Percentiles rank a stretch among this genome's conserved stretches.
These are phyloP conservation scores for Leishmania arabica DNA, from an alignment of 208 protist species.

Conservation along the genomic window DNA sequence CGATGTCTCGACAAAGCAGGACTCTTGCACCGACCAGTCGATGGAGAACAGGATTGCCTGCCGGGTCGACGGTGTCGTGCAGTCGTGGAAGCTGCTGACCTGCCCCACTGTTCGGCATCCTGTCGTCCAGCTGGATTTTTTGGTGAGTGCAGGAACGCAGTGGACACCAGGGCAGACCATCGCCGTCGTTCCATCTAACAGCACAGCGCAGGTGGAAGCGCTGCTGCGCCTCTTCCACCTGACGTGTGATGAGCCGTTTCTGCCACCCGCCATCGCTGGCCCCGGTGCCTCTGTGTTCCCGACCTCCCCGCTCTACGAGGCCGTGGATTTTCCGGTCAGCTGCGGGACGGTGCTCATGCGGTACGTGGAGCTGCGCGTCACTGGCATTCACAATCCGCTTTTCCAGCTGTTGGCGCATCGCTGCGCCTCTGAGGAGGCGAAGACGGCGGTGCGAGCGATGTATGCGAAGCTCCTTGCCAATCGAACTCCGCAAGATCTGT, in stretches of 20 bases:
- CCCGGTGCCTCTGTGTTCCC: conserved; percentile 32
- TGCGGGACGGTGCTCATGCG: conserved; percentile 39
- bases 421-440: conserved; percentile 14
- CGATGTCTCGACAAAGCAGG: conserved; percentile 10
- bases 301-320: conserved; percentile 46
- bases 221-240: conserved; percentile 45
- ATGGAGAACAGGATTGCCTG: conserved; percentile 26
- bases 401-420: conserved; percentile 28
- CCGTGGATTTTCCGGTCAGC: conserved; percentile 52
- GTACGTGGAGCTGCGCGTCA: conserved; percentile 53
- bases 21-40: conserved; percentile 17
- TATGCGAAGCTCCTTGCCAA: conserved; percentile 1
- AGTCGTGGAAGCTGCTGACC: conserved; percentile 40
- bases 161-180: conserved; percentile 72
- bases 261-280: conserved; percentile 31
- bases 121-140: conserved; percentile 46
- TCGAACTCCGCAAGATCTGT: conserved; percentile 15
- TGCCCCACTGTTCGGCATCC: conserved; percentile 9
- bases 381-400: conserved; percentile 23
- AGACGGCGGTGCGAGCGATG: conserved; percentile 16
- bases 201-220: conserved; percentile 29
- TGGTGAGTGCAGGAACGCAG: conserved; percentile 24
- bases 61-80: conserved; percentile 29
- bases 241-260: conserved; percentile 37
- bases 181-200: conserved; percentile 53